Conservation (phyloP, 495 filamentous ascomycete species). For the Penicillium argentinense region DNA sequence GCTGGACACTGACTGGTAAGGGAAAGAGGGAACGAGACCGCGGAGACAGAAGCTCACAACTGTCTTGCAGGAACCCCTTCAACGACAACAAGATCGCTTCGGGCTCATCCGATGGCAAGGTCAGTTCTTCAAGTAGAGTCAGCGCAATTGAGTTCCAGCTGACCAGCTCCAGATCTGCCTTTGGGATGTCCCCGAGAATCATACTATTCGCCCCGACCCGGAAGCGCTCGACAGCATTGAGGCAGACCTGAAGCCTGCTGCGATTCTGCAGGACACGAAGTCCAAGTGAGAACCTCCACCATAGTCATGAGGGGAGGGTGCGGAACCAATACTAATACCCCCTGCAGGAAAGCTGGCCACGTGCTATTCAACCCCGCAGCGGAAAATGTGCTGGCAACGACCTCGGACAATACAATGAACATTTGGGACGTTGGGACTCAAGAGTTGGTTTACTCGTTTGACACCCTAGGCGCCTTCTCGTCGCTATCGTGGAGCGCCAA, state of each 20-base stretch:
- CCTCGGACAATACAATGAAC: slow-evolving; percentile 94
- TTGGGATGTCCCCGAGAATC: slow-evolving; percentile 90
- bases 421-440: slow-evolving; percentile 93
- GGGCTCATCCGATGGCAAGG: slow-evolving; percentile 93
- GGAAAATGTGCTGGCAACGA: slow-evolving; percentile 91
- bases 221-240: slow-evolving; percentile 62
- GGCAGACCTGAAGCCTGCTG: slow-evolving; percentile 74
- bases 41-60: not conserved
- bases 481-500: slow-evolving; percentile 95
- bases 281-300: slow-evolving; percentile 39
- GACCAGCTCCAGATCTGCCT: slow-evolving; percentile 65
- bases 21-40: not conserved
- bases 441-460: slow-evolving; percentile 67
- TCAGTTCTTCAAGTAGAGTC: too few relatives aligned
- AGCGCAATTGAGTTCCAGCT: slow-evolving; percentile 12
- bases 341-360: slow-evolving; percentile 84
- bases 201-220: slow-evolving; percentile 77
- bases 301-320: not conserved
- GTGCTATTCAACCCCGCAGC: slow-evolving; percentile 97
- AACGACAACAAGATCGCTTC: slow-evolving; percentile 91
- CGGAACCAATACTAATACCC: slow-evolving; percentile 9
- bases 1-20: slow-evolving; percentile 95
- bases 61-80: slow-evolving; percentile 80
- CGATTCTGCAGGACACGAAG: slow-evolving; percentile 72
- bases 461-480: slow-evolving; percentile 88